Percentiles rank a stretch among this genome's conserved stretches.
These are phyloP conservation scores for Mortierella sp. DNA, from an alignment of 371 early-diverging fungal genomes.

Conservation along the genomic window DNA sequence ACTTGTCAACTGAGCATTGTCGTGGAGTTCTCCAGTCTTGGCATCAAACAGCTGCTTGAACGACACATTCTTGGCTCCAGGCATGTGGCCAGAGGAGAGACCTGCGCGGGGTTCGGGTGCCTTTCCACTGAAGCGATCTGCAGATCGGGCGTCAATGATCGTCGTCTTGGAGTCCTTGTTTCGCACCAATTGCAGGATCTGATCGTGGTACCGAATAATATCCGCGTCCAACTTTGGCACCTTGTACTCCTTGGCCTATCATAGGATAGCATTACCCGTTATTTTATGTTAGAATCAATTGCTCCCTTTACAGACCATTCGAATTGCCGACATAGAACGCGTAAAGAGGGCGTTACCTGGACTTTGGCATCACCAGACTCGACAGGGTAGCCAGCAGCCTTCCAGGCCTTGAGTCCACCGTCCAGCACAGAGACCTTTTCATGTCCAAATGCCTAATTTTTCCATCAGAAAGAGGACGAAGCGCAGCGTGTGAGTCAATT, in stretches of 20 bases:
- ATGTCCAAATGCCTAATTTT: conserved; percentile 82
- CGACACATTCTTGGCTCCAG: conserved; percentile 80
- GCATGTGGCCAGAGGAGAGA: conserved; percentile 91
- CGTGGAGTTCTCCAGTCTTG: conserved; percentile 58
- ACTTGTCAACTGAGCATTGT: conserved; percentile 62
- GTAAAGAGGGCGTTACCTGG: conserved; percentile 23
- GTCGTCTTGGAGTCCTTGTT: conserved; percentile 41
- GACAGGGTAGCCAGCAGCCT: conserved; percentile 64
- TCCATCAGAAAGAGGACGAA: background rate
- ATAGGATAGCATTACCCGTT: no score
- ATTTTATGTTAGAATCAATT: background rate
- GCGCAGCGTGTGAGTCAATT: background rate
- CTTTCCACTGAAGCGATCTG: conserved; percentile 77
- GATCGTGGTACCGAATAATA: conserved; percentile 70
- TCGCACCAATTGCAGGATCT: conserved; percentile 66
- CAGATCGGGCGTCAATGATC: conserved; percentile 89
- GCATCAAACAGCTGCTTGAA: conserved; percentile 69
- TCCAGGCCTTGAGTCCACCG: conserved; percentile 91
- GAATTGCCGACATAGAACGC: no score
- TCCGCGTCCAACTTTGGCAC: conserved; percentile 58
- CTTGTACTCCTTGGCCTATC: conserved; percentile 63
- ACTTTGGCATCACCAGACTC: conserved; percentile 60
- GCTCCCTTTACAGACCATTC: no score
- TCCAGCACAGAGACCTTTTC: conserved; percentile 85
- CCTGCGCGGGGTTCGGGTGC: conserved; percentile 90